Base-by-base conservation (phyloP, 2,329 filamentous ascomycete genomes). In the Apiospora koreana region DNA sequence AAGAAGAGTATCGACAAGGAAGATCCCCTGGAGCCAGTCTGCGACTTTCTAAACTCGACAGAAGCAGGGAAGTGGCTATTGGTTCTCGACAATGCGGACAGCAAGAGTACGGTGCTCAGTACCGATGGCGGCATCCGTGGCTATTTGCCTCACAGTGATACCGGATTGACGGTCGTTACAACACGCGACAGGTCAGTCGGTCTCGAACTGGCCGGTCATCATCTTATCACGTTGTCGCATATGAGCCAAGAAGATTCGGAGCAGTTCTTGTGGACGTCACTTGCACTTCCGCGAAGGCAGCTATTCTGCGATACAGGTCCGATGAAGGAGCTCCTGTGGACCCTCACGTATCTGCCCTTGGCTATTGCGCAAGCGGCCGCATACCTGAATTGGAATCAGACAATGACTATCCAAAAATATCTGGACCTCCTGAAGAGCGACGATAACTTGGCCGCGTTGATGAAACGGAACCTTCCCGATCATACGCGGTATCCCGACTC, bases 31-130 rank as follows among this genome's bases (percentile, higher is more conserved):
- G n/a, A n/a, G n/a, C n/a, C n/a, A n/a, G n/a, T n/a, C n/a, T n/a
- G n/a, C n/a, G n/a, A n/a, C n/a, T n/a, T n/a, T n/a, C n/a, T n/a
- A n/a, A n/a, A n/a, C n/a, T n/a, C n/a, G n/a, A n/a, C n/a, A n/a
- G n/a, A n/a, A n/a, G n/a, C n/a, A 2, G 76, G 78, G 2, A 70
- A 71, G 1, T 86, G 82, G 84, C 75, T 86, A 1, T 69, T 85
- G 62, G 74, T 86, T 48, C 66, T 86, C 9, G 83, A 86, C 67
- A 86, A 85, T 69, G 81, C 80, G 9, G 82, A 85, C 68, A 80
- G 85, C 68, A 21, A 38, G 4, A 38, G 46, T 1, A 7, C 62
- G 2, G 35, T 69, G 8, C 23, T 68, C 2, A 48, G 54, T 1
- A 16, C 16, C 1, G 6, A 31, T n/a, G 69, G 42, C 31, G 69